phyloP scores from a whole-genome alignment of 2,329 filamentous ascomycete species.

The Capronia americana region DNA sequence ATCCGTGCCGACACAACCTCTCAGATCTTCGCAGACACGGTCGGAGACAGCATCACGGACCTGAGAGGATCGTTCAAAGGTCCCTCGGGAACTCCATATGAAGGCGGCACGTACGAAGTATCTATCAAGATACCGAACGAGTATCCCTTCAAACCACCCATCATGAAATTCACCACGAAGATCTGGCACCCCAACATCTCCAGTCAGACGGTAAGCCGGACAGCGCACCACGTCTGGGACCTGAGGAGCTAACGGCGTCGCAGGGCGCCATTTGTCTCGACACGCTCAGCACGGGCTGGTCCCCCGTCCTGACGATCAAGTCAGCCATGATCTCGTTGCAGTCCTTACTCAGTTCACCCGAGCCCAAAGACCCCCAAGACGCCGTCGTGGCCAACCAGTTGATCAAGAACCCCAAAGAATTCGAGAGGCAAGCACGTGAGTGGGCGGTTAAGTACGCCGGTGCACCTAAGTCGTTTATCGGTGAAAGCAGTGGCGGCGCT shows the following conservation, averaged over 20 bases:
- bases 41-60: conserved; percentile 75
- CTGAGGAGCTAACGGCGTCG: conserved; percentile 20
- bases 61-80: conserved; percentile 83
- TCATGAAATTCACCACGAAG: conserved; percentile 90
- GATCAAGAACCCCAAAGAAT: conserved; percentile 76
- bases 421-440: conserved; percentile 81
- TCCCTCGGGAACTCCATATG: conserved; percentile 91
- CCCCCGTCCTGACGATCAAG: conserved; percentile 94
- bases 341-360: conserved; percentile 88
- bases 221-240: conserved; percentile 45
- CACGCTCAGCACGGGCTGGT: conserved; percentile 88
- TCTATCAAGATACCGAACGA: conserved; percentile 86
- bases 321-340: conserved; percentile 91
- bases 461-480: conserved; percentile 67
- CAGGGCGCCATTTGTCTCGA: conserved; percentile 97
- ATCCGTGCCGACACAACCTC: conserved; percentile 71
- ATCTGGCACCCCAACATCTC: conserved; percentile 98
- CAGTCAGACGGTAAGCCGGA: conserved; percentile 86
- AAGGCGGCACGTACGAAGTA: conserved; percentile 79
- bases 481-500: conserved; percentile 60
- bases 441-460: conserved; percentile 87
- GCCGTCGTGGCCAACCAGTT: conserved; percentile 94
- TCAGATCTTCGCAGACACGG: conserved; percentile 72
- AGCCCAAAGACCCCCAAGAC: conserved; percentile 96
- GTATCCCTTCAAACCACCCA: conserved; percentile 91